phyloP scores from a whole-genome alignment of 2,329 filamentous ascomycete species.

The Ceratocystis colombiana region DNA sequence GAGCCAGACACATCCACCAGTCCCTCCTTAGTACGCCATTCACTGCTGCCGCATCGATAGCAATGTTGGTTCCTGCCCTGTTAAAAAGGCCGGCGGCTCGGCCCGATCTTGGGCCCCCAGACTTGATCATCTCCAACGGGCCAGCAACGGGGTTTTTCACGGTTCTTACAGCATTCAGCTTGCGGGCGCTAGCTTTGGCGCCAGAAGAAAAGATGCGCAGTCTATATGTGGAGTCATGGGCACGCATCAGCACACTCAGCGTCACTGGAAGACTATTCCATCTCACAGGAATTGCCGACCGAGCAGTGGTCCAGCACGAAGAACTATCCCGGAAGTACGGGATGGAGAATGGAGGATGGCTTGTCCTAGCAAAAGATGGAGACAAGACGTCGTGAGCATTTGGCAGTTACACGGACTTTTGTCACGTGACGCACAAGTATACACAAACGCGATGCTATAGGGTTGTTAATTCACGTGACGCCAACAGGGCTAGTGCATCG shows the following conservation, averaged over 20 bases:
- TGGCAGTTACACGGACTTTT: neutral
- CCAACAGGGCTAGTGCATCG: neutral
- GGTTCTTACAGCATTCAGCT: conserved; percentile 39
- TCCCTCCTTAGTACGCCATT: conserved; percentile 61
- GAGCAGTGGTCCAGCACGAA: conserved; percentile 75
- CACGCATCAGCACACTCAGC: conserved; percentile 70
- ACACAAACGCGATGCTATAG: neutral
- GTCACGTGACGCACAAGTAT: neutral
- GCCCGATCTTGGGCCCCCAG: conserved; percentile 42
- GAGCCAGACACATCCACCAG: conserved; percentile 77
- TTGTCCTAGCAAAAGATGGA: conserved; percentile 13
- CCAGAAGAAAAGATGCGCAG: conserved; percentile 53
- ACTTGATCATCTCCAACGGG: conserved; percentile 77
- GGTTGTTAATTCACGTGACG: neutral
- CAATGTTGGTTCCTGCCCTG: conserved; percentile 51
- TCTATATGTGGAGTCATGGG: conserved; percentile 89
- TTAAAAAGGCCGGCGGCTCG: conserved; percentile 30
- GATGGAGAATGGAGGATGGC: conserved; percentile 22
- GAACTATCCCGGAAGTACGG: conserved; percentile 44
- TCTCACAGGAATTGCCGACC: conserved; percentile 54
- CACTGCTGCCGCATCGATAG: conserved; percentile 55
- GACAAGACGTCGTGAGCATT: neutral
- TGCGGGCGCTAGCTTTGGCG: conserved; percentile 40
- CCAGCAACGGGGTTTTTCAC: conserved; percentile 80
- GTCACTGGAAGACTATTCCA: conserved; percentile 71